A percentile compares a stretch with the other conserved stretches of the same genome.
Evolutionary conservation across 2,329 filamentous ascomycete species (phyloP).

Genomic region (Botrytis fabae): DNA sequence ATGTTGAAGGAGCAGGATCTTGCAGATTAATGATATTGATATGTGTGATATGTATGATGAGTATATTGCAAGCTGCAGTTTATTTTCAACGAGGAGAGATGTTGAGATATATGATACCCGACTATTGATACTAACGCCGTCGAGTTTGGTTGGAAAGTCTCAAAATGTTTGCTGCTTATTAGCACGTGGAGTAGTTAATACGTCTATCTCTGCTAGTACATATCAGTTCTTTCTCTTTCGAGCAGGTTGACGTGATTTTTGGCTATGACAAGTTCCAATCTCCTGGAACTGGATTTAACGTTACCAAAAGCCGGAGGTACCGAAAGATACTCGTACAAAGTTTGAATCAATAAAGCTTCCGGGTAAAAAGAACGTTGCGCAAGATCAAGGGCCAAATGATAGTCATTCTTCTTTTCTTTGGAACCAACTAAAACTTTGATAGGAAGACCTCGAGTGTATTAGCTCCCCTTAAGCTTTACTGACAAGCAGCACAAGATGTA

Average conservation of each 20-base stretch:
- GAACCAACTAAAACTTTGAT: slow-evolving; percentile 21
- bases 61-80: slow-evolving; percentile 15
- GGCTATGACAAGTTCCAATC: slow-evolving; percentile 28
- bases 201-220: slow-evolving; percentile 20
- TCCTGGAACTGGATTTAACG: slow-evolving; percentile 30
- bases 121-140: slow-evolving; percentile 24
- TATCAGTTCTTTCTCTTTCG: slow-evolving; percentile 23
- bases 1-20: slow-evolving; percentile 20
- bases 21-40: slow-evolving; percentile 16
- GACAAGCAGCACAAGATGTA: slow-evolving; percentile 26
- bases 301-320: slow-evolving; percentile 31
- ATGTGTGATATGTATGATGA: not conserved
- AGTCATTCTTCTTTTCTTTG: not conserved
- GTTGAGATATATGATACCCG: slow-evolving; percentile 26
- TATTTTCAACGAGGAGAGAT: not conserved
- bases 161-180: slow-evolving; percentile 13
- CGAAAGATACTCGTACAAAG: slow-evolving; percentile 30
- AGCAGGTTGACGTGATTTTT: slow-evolving; percentile 28
- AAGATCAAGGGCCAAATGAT: slow-evolving; percentile 19
- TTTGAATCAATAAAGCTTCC: slow-evolving; percentile 28
- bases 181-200: slow-evolving; percentile 25
- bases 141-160: slow-evolving; percentile 23
- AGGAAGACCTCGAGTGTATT: slow-evolving; percentile 26
- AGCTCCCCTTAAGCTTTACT: slow-evolving; percentile 32
- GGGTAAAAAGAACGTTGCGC: slow-evolving; percentile 28